These are phyloP conservation scores for Passalora sequoiae DNA, from an alignment of 2,329 filamentous ascomycete genomes.

Conservation along the genomic window DNA sequence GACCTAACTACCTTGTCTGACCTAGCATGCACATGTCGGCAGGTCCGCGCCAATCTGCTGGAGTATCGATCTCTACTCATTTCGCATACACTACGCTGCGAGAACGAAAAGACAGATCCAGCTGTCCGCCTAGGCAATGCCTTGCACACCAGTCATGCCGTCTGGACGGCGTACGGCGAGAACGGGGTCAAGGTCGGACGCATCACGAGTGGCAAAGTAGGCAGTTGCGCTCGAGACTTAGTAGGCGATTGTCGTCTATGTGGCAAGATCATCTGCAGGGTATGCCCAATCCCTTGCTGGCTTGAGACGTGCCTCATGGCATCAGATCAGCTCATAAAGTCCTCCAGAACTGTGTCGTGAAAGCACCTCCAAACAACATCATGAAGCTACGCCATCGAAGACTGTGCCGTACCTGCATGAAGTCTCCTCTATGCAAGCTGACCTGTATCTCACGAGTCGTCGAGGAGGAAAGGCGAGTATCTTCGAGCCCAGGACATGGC, in stretches of 20 bases:
- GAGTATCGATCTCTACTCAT: constrained; percentile 72
- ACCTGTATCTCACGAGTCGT: constrained; percentile 28
- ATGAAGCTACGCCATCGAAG: constrained; percentile 74
- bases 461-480: constrained; percentile 16
- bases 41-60: constrained; percentile 70
- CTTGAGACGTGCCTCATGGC: neutral
- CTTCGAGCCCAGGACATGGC: neutral
- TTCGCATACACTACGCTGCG: constrained; percentile 70
- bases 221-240: constrained; percentile 79
- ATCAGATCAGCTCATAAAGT: constrained; percentile 8
- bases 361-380: constrained; percentile 63
- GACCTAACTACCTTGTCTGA: constrained; percentile 84
- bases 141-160: constrained; percentile 28
- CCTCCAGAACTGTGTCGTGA: constrained; percentile 78
- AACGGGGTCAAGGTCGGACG: constrained; percentile 33
- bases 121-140: constrained; percentile 49
- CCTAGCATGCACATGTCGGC: constrained; percentile 74
- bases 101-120: constrained; percentile 58
- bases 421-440: constrained; percentile 58
- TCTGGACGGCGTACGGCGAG: constrained; percentile 24
- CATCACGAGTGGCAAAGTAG: constrained; percentile 61
- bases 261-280: constrained; percentile 71
- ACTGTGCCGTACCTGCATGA: constrained; percentile 70
- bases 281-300: constrained; percentile 39
- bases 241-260: constrained; percentile 79